Evolutionary conservation across 192 early-diverging fungal species (phyloP).

Genomic region (Helicostylum pulchrum): DNA sequence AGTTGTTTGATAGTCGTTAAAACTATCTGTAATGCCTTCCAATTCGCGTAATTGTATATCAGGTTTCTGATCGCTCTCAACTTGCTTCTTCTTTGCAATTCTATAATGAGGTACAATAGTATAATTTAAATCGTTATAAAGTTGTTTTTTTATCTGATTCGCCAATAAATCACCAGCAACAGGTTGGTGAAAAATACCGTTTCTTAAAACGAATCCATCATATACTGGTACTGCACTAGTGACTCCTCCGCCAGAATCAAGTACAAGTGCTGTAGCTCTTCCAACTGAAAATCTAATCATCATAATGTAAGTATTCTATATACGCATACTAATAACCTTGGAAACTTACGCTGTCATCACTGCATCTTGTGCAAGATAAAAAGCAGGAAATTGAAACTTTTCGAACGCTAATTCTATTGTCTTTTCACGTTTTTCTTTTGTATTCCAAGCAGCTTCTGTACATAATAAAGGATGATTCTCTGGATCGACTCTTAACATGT

Average conservation of each 20-base stretch:
- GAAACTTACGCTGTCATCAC: constrained; percentile 83
- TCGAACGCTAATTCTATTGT: constrained; percentile 94
- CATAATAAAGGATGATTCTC: constrained; percentile 89
- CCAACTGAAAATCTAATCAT: constrained; percentile 81
- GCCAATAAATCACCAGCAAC: constrained; percentile 85
- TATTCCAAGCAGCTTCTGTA: constrained; percentile 91
- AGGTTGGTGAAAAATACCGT: constrained; percentile 69
- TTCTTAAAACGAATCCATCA: constrained; percentile 94
- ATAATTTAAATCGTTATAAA: constrained; percentile 56
- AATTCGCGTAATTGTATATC: constrained; percentile 48
- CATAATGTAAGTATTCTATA: background rate
- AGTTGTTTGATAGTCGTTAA: constrained; percentile 70
- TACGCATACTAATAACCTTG: background rate
- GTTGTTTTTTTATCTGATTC: constrained; percentile 63
- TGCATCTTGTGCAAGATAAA: constrained; percentile 88
- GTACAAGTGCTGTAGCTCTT: constrained; percentile 79
- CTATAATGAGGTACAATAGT: constrained; percentile 81
- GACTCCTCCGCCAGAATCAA: constrained; percentile 87
- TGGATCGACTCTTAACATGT: constrained; percentile 68
- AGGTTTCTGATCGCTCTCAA: constrained; percentile 69
- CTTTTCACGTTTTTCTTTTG: constrained; percentile 78
- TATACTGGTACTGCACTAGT: constrained; percentile 94
- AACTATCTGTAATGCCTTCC: constrained; percentile 56
- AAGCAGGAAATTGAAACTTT: constrained; percentile 86
- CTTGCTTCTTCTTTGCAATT: constrained; percentile 69